A percentile compares a stretch with the other conserved stretches of the same genome.
These are phyloP conservation scores for Hypoxylon sp. DNA, from an alignment of 2,329 filamentous ascomycete species.

Conservation along the genomic window DNA sequence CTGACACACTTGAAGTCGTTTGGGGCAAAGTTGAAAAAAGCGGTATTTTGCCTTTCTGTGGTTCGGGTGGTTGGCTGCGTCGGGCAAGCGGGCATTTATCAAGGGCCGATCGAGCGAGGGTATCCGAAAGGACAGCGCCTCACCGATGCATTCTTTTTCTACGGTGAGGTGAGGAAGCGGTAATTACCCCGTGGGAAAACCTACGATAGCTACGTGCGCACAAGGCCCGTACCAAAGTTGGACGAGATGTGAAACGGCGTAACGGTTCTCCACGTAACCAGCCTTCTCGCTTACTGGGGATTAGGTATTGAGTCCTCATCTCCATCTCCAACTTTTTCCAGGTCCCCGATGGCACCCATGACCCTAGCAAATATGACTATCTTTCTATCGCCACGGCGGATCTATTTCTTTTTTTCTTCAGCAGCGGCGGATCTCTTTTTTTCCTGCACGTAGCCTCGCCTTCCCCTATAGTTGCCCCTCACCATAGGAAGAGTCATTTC, in stretches of 20 bases:
- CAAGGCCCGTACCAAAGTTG: neutral
- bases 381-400: neutral
- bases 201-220: neutral
- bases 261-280: neutral
- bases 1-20: neutral
- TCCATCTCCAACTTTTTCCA: neutral
- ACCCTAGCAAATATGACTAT: neutral
- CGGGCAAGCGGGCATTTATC: slow-evolving; percentile 23
- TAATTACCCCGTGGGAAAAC: slow-evolving; percentile 28
- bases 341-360: neutral
- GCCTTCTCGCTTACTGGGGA: neutral
- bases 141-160: neutral
- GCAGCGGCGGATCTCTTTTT: neutral
- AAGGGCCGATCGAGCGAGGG: slow-evolving; percentile 24
- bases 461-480: slow-evolving; percentile 5
- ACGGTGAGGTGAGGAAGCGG: slow-evolving; percentile 13
- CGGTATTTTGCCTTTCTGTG: slow-evolving; percentile 11
- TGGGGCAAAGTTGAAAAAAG: neutral
- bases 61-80: slow-evolving; percentile 14
- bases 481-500: slow-evolving; percentile 2
- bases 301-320: slow-evolving; percentile 1
- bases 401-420: neutral
- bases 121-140: slow-evolving; percentile 11
- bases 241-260: slow-evolving; percentile 1
- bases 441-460: neutral